Conservation (phyloP, 768 basidiomycete species). For the Ramaria rubella region DNA sequence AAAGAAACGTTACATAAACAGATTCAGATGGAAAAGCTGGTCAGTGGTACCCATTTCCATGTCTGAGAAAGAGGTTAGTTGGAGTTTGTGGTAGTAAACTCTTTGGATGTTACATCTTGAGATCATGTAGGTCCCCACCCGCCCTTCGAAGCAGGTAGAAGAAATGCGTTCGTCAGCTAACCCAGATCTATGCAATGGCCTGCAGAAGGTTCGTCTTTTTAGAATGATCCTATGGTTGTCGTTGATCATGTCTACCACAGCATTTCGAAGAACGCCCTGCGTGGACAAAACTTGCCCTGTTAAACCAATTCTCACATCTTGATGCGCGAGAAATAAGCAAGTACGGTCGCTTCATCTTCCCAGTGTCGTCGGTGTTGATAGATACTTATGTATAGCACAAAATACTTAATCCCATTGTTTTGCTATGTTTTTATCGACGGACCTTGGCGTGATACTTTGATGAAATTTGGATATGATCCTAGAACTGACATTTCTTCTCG, state of each 20-base stretch:
- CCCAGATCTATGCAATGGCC: slow-evolving; percentile 44
- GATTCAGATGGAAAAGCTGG: slow-evolving; percentile 81
- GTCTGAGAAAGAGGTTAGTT: slow-evolving; percentile 46
- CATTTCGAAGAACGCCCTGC: slow-evolving; percentile 69
- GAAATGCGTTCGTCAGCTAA: slow-evolving; percentile 49
- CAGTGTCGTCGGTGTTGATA: not conserved
- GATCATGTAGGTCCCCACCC: slow-evolving; percentile 50
- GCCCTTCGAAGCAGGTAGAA: slow-evolving; percentile 56
- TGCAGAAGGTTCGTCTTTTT: slow-evolving; percentile 43
- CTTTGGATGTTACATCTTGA: slow-evolving; percentile 1
- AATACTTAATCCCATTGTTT: slow-evolving; percentile 69
- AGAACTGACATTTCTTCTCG: slow-evolving; percentile 63
- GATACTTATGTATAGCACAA: slow-evolving; percentile 47
- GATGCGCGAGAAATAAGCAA: slow-evolving; percentile 71
- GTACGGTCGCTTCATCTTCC: slow-evolving; percentile 36
- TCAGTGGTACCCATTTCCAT: slow-evolving; percentile 61
- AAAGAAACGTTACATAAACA: slow-evolving; percentile 76
- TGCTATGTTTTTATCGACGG: slow-evolving; percentile 92
- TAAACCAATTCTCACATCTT: slow-evolving; percentile 67
- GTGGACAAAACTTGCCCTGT: slow-evolving; percentile 83
- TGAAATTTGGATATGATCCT: slow-evolving; percentile 88
- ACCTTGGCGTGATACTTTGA: slow-evolving; percentile 85
- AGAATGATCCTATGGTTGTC: slow-evolving; percentile 2
- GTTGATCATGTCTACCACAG: slow-evolving; percentile 33
- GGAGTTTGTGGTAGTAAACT: not conserved